Conservation (phyloP, 352 stramenopile genomes). For the Globisporangium acanthophoron region DNA sequence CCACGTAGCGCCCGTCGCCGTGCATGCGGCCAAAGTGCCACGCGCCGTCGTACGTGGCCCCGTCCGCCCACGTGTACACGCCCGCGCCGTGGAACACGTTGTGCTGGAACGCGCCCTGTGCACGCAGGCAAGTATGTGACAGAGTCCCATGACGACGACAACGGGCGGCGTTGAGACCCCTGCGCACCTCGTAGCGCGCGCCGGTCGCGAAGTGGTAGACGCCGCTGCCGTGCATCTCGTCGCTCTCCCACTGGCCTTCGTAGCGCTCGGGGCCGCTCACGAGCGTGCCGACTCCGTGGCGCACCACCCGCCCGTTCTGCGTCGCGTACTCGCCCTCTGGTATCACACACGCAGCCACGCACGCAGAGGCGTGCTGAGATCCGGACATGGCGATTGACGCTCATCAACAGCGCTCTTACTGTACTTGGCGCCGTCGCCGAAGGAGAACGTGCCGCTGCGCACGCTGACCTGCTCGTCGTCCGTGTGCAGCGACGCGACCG, state of each 20-base stretch:
- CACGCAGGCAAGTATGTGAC: background rate
- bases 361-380: background rate
- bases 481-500: background rate
- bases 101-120: slow-evolving; percentile 47
- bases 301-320: slow-evolving; percentile 30
- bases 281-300: slow-evolving; percentile 46
- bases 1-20: slow-evolving; percentile 54
- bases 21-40: slow-evolving; percentile 77
- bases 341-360: background rate
- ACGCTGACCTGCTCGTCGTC: slow-evolving; percentile 32
- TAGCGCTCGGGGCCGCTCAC: slow-evolving; percentile 59
- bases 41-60: slow-evolving; percentile 47
- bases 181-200: slow-evolving; percentile 51
- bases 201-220: slow-evolving; percentile 65
- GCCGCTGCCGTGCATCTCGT: slow-evolving; percentile 66
- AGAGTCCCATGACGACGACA: background rate
- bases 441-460: slow-evolving; percentile 54
- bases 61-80: slow-evolving; percentile 63
- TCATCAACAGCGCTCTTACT: slow-evolving; percentile 14
- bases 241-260: slow-evolving; percentile 49
- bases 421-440: slow-evolving; percentile 61
- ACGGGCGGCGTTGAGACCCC: too few species aligned
- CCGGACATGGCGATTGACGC: too few species aligned
- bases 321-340: slow-evolving; percentile 44
- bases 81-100: slow-evolving; percentile 63